Percentiles rank a stretch among this genome's conserved stretches.
phyloP scores from a whole-genome alignment of 306 rosid species.

The Quercus cerris region DNA sequence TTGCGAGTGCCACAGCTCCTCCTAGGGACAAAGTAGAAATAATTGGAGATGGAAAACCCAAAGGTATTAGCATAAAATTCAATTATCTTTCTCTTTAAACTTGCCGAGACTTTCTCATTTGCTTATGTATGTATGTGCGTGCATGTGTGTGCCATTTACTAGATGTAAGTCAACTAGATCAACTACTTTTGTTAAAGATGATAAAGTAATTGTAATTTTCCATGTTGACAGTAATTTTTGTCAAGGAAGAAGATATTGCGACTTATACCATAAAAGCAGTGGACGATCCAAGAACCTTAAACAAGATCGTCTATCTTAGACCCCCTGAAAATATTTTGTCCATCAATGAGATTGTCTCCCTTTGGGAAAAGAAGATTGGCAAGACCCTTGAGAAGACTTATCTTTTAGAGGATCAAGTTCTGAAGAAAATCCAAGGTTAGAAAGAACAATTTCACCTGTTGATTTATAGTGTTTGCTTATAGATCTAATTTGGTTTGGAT shows the following conservation, averaged over 20 bases:
- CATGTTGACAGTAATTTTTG: conserved; percentile 24
- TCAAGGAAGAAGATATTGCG: conserved; percentile 38
- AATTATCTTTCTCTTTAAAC: neutral
- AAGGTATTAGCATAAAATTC: conserved; percentile 7
- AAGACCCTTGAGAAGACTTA: conserved; percentile 32
- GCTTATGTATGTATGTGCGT: too few relatives aligned
- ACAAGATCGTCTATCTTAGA: conserved; percentile 34
- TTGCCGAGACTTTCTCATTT: too few relatives aligned
- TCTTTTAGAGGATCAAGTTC: conserved; percentile 19
- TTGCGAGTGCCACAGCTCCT: conserved; percentile 21
- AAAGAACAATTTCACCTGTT: too few relatives aligned
- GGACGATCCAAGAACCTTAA: conserved; percentile 39
- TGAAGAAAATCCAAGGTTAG: too few relatives aligned
- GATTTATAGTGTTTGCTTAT: too few relatives aligned
- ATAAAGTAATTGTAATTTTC: neutral
- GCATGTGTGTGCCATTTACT: too few relatives aligned
- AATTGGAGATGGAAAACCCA: conserved; percentile 47
- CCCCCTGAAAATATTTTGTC: conserved; percentile 39
- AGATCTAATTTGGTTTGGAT: too few relatives aligned
- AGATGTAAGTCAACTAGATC: neutral
- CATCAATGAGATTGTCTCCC: conserved; percentile 12
- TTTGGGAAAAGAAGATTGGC: conserved; percentile 51
- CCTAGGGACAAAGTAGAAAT: conserved; percentile 38
- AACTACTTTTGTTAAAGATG: neutral
- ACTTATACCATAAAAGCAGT: conserved; percentile 33